Base-by-base conservation (phyloP, 148 eudicot genomes). In the Nyssa sinensis region DNA sequence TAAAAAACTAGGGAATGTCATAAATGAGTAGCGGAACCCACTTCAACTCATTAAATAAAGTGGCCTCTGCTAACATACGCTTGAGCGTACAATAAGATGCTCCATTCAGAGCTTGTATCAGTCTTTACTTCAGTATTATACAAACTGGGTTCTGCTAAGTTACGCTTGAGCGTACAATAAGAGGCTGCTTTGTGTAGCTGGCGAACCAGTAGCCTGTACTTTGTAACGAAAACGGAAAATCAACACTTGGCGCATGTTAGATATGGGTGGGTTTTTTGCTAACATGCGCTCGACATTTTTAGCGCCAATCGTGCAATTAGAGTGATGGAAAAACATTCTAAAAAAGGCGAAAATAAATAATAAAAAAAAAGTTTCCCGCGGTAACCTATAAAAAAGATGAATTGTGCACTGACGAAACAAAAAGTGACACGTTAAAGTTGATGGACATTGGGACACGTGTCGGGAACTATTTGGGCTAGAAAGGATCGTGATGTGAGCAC, bases 121-220 rank as follows among this genome's bases (percentile, higher is more conserved):
- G n/a, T n/a, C 10, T 9, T 77, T 77, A 62, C 67, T 58, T 62
- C 59, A 77, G 3, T 73, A 72, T 30, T 37, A 81, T 67, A 72
- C 77, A 81, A 55, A 23, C 75, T 12, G 66, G 11, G 9, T 37
- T 37, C 5, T 4, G 5, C 44, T 3, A 37, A 3, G 9, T 4
- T 4, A 37, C 9, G 44, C 59, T 55, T 21, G 14, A n/a, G 59
- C 59, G 7, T 55, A 5, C 24, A 24, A n/a, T 55, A 55, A 49
- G 3, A 14, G 21, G 57, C 4, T 7, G 17, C 4, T 14, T 19
- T 17, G n/a, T n/a, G n/a, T n/a, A n/a, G n/a, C n/a, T n/a, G n/a
- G n/a, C n/a, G n/a, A n/a, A n/a, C n/a, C n/a, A n/a, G n/a, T n/a
- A n/a, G n/a, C n/a, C n/a, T n/a, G n/a, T n/a, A n/a, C 57, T 2